These are phyloP conservation scores for Podaxis sp. DNA, from an alignment of 768 basidiomycete species.

Conservation along the genomic window DNA sequence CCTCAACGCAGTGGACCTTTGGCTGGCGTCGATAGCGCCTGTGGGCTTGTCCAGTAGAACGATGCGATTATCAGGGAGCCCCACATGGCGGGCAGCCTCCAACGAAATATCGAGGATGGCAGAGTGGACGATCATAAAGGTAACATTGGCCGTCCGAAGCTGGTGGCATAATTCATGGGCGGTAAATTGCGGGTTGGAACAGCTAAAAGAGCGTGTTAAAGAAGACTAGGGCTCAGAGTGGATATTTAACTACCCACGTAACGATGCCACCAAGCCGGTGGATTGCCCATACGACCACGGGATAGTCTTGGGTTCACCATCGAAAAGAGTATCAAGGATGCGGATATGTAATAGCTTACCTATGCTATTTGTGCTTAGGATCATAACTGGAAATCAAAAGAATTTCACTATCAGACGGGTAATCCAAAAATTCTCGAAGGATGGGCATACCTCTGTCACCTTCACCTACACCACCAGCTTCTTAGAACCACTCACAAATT, in stretches of 20 bases:
- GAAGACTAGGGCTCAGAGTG: neutral
- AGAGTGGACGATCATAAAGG: constrained; percentile 42
- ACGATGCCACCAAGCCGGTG: constrained; percentile 48
- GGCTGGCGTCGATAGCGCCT: neutral
- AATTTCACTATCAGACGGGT: neutral
- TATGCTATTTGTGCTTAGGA: constrained; percentile 51
- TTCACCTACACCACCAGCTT: neutral
- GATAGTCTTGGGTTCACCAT: constrained; percentile 31
- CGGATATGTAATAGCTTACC: constrained; percentile 25
- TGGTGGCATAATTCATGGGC: constrained; percentile 50
- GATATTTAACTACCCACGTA: constrained; percentile 31
- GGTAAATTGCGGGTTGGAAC: constrained; percentile 53
- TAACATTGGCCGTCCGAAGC: constrained; percentile 35
- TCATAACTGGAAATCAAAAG: constrained; percentile 31
- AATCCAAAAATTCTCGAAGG: neutral
- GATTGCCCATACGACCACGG: constrained; percentile 43
- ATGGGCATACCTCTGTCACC: constrained; percentile 17
- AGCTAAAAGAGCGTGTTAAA: constrained; percentile 27
- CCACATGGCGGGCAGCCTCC: constrained; percentile 32
- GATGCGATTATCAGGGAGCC: constrained; percentile 39
- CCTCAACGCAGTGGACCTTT: constrained; percentile 2
- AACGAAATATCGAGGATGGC: constrained; percentile 39
- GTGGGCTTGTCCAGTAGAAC: constrained; percentile 35
- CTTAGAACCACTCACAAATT: neutral
- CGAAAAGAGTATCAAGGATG: neutral